Evolutionary conservation across 257 asterid genomes (phyloP).

Genomic region (Solanum bulbocastanum): DNA sequence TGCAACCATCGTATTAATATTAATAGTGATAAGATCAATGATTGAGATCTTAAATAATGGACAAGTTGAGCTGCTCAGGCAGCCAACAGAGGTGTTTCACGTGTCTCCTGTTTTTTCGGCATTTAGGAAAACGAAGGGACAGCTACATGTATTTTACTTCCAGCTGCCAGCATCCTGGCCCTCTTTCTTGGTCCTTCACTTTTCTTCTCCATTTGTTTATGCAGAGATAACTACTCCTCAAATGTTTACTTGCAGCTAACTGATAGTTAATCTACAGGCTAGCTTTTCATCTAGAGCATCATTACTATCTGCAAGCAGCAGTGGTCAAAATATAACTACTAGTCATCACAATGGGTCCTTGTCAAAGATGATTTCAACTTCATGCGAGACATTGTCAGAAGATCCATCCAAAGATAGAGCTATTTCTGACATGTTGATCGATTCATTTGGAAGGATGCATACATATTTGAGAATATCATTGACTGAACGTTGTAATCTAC

Average conservation of each 20-base stretch:
- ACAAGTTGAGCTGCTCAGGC: background rate
- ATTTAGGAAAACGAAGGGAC: background rate
- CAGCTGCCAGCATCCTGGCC: background rate
- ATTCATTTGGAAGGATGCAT: conserved; percentile 86
- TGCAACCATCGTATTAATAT: background rate
- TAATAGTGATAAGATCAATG: background rate
- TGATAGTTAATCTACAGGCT: conserved; percentile 29
- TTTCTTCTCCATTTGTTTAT: background rate
- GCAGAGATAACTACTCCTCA: background rate
- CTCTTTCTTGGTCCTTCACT: background rate
- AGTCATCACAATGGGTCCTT: conserved; percentile 16
- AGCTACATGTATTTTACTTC: background rate
- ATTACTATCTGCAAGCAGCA: conserved; percentile 20
- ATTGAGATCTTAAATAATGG: background rate
- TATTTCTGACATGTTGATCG: conserved; percentile 59
- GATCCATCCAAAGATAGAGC: conserved; percentile 32
- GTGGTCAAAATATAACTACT: conserved; percentile 7
- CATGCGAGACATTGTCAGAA: conserved; percentile 29
- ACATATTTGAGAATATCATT: conserved; percentile 88
- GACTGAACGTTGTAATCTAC: conserved; percentile 88
- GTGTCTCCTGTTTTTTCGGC: background rate
- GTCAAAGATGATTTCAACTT: conserved; percentile 32
- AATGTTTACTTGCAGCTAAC: background rate
- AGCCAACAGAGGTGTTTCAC: background rate
- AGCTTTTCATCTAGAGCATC: conserved; percentile 7